These are phyloP conservation scores for Boletus semigastroideus DNA, from an alignment of 1,284 basidiomycete genomes.

Conservation along the genomic window DNA sequence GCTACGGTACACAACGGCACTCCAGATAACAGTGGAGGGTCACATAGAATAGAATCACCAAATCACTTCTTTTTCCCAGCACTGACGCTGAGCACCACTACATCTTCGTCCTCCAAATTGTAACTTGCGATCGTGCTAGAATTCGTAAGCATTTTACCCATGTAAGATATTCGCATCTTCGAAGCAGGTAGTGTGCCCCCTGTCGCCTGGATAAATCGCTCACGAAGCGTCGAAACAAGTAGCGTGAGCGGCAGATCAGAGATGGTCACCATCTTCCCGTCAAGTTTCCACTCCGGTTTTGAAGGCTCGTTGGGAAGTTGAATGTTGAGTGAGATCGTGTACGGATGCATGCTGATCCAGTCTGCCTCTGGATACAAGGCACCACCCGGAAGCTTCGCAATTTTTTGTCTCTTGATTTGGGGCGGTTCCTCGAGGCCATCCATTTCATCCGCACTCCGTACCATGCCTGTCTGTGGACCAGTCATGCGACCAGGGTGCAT, in stretches of 20 bases:
- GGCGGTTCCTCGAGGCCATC: conserved; percentile 64
- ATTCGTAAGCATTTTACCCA: conserved; percentile 85
- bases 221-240: conserved; percentile 83
- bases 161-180: conserved; percentile 74
- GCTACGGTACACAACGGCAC: conserved; percentile 6
- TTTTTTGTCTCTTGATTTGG: conserved; percentile 79
- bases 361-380: conserved; percentile 80
- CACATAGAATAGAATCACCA: conserved; percentile 3
- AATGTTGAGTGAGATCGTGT: conserved; percentile 80
- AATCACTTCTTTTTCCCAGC: conserved; percentile 72
- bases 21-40: not conserved
- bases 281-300: conserved; percentile 89
- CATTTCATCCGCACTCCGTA: conserved; percentile 78
- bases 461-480: conserved; percentile 62
- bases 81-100: conserved; percentile 71
- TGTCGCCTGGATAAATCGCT: conserved; percentile 77
- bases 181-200: conserved; percentile 77
- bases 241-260: conserved; percentile 80
- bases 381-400: conserved; percentile 79
- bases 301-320: conserved; percentile 79
- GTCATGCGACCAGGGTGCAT: conserved; percentile 54
- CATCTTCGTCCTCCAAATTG: conserved; percentile 88
- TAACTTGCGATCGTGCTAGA: conserved; percentile 78
- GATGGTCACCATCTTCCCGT: conserved; percentile 75
- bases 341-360: conserved; percentile 87